Evolutionary conservation across 805 yeast genomes (phyloP), one percentile per base, ranked within the genome.

Genomic region (Lipomyces starkeyi): DNA sequence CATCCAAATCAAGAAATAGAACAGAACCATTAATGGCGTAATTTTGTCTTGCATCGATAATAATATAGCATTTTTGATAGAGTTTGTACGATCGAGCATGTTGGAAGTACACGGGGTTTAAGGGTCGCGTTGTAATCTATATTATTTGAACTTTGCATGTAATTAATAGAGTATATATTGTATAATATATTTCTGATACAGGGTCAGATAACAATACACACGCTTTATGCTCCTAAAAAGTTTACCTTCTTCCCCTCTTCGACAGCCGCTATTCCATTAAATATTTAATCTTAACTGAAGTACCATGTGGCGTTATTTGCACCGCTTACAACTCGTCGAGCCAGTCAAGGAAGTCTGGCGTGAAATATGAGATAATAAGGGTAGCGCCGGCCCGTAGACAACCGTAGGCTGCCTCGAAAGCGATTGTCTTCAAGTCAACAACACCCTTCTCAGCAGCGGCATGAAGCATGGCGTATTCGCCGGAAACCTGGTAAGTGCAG

Each of bases 391-490:
- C 99, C 79, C 99, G 87, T 69, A 94, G 83, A 76, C 91, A 89
- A 0, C 99, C 98, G 70, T 91, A 84, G 74, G 95, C 97, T 59
- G 95, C 82, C 81, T 95, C 99, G 75, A 90, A 91, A 0, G 84
- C 86, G 84, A 87, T 79, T 66, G 87, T 79, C 80, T 91, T 89
- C 79, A 95, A 84, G 78, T 94, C 98, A 69, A 89, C 91, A 68
- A 93, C 85, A 52, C 97, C 97, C 83, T 93, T 93, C 76, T 93
- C 98, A 37, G 98, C 98, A 63, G 97, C 98, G 7, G 99, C 99
- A 77, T 93, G 97, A 71, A 95, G 80, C 99, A 95, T 95, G 40
- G 98, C 98, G 76, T 86, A 95, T 80, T 95, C 99, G 54, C 99
- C 99, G 77, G 94, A 88, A 29, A 95, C 99, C 79, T 95, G 99